These are phyloP conservation scores for Nigrospora osmanthi DNA, from an alignment of 2,329 filamentous ascomycete species.

Conservation along the genomic window DNA sequence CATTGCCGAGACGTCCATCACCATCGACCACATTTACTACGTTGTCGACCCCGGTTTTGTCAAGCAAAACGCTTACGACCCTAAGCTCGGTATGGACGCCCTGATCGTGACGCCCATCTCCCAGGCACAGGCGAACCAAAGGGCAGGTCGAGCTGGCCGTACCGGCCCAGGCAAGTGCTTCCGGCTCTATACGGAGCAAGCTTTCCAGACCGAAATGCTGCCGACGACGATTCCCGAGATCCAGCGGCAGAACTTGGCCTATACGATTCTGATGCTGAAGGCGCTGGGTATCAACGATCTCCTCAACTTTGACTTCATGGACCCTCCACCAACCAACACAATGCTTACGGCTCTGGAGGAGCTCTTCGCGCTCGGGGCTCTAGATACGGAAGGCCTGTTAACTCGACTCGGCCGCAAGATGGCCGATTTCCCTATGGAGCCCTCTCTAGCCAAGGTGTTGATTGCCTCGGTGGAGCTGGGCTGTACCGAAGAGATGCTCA, in stretches of 20 bases:
- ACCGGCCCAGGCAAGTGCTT: slow-evolving; percentile 97
- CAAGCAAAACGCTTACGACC: slow-evolving; percentile 95
- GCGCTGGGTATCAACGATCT: slow-evolving; percentile 99
- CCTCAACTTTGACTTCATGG: slow-evolving; percentile 98
- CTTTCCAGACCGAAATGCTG: slow-evolving; percentile 94
- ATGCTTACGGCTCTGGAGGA: slow-evolving; percentile 96
- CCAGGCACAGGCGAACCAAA: slow-evolving; percentile 91
- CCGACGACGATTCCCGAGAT: slow-evolving; percentile 96
- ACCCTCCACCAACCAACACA: slow-evolving; percentile 92
- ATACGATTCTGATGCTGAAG: slow-evolving; percentile 95
- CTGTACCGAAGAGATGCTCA: slow-evolving; percentile 90
- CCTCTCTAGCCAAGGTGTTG: slow-evolving; percentile 80
- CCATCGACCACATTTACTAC: slow-evolving; percentile 95
- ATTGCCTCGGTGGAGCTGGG: slow-evolving; percentile 80
- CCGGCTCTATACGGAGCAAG: slow-evolving; percentile 87
- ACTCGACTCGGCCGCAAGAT: slow-evolving; percentile 91
- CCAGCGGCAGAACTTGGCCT: slow-evolving; percentile 84
- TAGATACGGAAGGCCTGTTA: slow-evolving; percentile 91
- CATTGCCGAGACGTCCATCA: slow-evolving; percentile 96
- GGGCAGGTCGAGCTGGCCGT: slow-evolving; percentile 84
- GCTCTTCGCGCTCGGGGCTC: slow-evolving; percentile 80
- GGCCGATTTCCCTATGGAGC: slow-evolving; percentile 98
- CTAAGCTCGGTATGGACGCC: slow-evolving; percentile 96
- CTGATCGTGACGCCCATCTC: slow-evolving; percentile 93
- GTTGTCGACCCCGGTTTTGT: slow-evolving; percentile 96